phyloP scores from a whole-genome alignment of 441 rosid species.

The Metrosideros polymorpha region DNA sequence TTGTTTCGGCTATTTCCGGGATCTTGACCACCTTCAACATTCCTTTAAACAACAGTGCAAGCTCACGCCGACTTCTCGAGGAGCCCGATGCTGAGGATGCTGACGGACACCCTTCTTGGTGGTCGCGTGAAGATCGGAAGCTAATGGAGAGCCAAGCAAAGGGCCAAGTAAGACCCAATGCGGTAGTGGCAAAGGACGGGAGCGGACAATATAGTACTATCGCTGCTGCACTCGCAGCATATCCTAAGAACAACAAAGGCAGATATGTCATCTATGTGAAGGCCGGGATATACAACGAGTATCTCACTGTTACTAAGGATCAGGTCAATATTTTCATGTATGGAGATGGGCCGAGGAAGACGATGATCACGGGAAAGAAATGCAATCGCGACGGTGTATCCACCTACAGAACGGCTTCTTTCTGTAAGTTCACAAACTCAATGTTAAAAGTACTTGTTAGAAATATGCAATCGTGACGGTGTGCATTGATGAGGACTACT shows the following conservation, averaged over 20 bases:
- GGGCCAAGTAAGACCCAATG: conserved; percentile 10
- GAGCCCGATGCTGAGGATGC: conserved; percentile 1
- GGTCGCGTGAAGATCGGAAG: conserved; percentile 38
- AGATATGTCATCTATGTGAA: conserved; percentile 23
- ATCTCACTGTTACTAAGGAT: conserved; percentile 9
- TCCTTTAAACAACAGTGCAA: neutral
- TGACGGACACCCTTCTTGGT: conserved; percentile 30
- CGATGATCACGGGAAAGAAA: conserved; percentile 38
- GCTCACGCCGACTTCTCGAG: conserved; percentile 2
- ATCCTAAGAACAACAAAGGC: conserved; percentile 14
- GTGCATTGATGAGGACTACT: neutral
- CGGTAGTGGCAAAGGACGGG: conserved; percentile 39
- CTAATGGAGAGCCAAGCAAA: conserved; percentile 10
- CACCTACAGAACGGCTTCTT: conserved; percentile 19
- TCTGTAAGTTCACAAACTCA: conserved; percentile 7
- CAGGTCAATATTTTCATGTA: conserved; percentile 23
- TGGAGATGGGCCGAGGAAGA: conserved; percentile 50
- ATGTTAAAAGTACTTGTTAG: neutral
- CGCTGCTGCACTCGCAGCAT: conserved; percentile 17
- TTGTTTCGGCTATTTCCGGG: conserved; percentile 20
- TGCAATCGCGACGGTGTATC: conserved; percentile 10
- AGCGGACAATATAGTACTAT: conserved; percentile 33
- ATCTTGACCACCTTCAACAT: conserved; percentile 15
- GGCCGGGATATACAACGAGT: conserved; percentile 24
- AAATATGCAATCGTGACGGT: neutral